Base-by-base conservation (phyloP, 306 rosid genomes). In the Trichosanthes truncata region DNA sequence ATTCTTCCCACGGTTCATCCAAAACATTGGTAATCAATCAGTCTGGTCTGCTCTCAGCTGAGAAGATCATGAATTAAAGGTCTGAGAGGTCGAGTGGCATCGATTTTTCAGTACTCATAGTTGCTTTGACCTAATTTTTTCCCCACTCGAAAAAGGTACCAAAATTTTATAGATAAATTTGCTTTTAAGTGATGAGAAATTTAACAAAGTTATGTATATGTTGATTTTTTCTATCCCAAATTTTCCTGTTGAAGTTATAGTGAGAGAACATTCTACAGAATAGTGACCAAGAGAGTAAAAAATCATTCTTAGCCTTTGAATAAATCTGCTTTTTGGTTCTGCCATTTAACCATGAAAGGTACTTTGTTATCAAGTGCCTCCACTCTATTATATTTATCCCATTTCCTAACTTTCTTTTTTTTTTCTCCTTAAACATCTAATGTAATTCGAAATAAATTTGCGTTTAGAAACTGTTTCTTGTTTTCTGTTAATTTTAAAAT, bases 131-230 rank as follows among this genome's bases (percentile, higher is more conserved):
- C 63, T 17, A 35, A 74, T 49, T 49, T 49, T 31, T 74, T 49
- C 43, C 48, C 21, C 25, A 31, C 63, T 31, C 63, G 12, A 51
- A 52, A 74, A 51, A n/a, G 78, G 78, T 74, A 31, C 26, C 20
- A 2, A 51, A 49, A 74, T 29, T 49, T 74, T 31, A 74, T 51
- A 29, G 78, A 74, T 74, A 74, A 49, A 36, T 52, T 52, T 74
- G 45, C 48, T 51, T 49, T 60, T 4, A 74, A 74, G 25, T 74
- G 78, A 49, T 74, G 78, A 74, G 78, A 52, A 74, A 74, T 74
- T 74, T 49, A 74, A 74, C 78, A 51, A 52, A 74, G 78, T 74
- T 51, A 74, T 74, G 78, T 74, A 74, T 74, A 74, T 74, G 78
- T 31, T 74, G 78, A 74, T 74, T 74, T 49, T 48, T 74, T 51